A percentile compares a stretch with the other conserved stretches of the same genome.
These are phyloP conservation scores for Raphanus raphanistrum DNA, from an alignment of 345 rosid species.

Conservation along the genomic window DNA sequence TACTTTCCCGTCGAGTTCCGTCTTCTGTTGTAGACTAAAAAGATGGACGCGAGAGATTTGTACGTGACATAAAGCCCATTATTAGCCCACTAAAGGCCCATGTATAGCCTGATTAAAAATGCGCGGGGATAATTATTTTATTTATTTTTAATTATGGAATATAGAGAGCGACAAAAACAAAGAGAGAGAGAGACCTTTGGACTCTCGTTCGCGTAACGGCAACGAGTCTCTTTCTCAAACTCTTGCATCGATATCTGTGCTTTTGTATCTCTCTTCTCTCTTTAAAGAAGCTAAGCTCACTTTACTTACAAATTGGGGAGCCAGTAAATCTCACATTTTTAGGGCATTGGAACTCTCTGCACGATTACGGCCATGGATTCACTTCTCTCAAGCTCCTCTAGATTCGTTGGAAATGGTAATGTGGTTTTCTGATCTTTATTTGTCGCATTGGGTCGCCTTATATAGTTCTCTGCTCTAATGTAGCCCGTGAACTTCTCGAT, in stretches of 20 bases:
- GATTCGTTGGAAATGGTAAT: constrained; percentile 29
- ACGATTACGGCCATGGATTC: constrained; percentile 25
- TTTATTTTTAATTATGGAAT: neutral
- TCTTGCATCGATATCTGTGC: constrained; percentile 27
- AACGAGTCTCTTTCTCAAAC: constrained; percentile 16
- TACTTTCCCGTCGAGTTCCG: constrained; percentile 20
- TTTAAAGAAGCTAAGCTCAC: neutral
- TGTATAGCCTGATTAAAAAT: neutral
- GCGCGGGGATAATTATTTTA: neutral
- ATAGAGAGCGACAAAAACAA: constrained; percentile 17
- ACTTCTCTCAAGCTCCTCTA: constrained; percentile 6
- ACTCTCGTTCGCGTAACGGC: constrained; percentile 30
- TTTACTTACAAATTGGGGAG: neutral
- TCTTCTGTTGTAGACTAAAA: neutral
- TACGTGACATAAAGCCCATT: constrained; percentile 2
- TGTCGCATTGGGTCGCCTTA: neutral
- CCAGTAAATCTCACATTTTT: constrained; percentile 17
- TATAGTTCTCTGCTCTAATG: neutral
- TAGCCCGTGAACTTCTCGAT: neutral
- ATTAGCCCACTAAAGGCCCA: constrained; percentile 9
- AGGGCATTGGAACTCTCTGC: constrained; percentile 25
- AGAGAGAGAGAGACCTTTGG: constrained; percentile 8
- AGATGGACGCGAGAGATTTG: neutral
- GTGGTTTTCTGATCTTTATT: neutral
- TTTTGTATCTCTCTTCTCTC: constrained; percentile 7